Evolutionary conservation across 805 yeast species (phyloP).

Genomic region (Sugiyamaella mastotermitis): DNA sequence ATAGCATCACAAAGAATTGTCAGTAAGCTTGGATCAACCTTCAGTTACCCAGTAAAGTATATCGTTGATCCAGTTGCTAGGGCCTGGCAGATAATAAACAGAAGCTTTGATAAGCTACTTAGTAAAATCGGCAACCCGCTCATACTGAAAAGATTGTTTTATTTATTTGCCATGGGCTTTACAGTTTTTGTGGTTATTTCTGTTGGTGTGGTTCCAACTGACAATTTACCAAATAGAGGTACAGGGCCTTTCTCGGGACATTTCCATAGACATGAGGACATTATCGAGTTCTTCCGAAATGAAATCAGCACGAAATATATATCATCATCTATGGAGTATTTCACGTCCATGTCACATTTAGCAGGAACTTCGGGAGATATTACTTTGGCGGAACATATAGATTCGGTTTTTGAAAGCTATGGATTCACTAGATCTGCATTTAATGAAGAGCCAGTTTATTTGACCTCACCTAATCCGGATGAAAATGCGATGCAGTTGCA

Average conservation of each 20-base stretch:
- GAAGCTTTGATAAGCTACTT: slow-evolving; percentile 50
- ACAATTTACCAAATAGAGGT: slow-evolving; percentile 38
- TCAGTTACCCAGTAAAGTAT: slow-evolving; percentile 37
- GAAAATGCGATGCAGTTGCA: slow-evolving; percentile 23
- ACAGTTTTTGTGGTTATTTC: slow-evolving; percentile 52
- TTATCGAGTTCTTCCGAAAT: slow-evolving; percentile 44
- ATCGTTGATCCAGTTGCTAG: slow-evolving; percentile 45
- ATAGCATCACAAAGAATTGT: slow-evolving; percentile 18
- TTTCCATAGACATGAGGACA: slow-evolving; percentile 53
- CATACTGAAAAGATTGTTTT: slow-evolving; percentile 69
- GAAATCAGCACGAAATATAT: slow-evolving; percentile 52
- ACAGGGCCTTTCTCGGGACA: slow-evolving; percentile 25
- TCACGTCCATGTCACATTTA: slow-evolving; percentile 76
- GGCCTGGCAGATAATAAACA: slow-evolving; percentile 28
- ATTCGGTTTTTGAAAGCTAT: slow-evolving; percentile 50
- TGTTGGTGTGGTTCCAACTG: slow-evolving; percentile 48
- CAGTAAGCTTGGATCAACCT: slow-evolving; percentile 15
- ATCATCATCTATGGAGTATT: slow-evolving; percentile 61
- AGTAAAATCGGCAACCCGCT: slow-evolving; percentile 78
- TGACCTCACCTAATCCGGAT: slow-evolving; percentile 57
- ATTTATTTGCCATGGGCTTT: slow-evolving; percentile 58
- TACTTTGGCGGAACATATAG: slow-evolving; percentile 61
- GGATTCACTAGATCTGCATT: slow-evolving; percentile 48
- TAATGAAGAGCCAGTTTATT: slow-evolving; percentile 45
- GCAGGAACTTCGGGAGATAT: slow-evolving; percentile 87